phyloP scores from a whole-genome alignment of 306 rosid species.

The Dalbergia oliveri region DNA sequence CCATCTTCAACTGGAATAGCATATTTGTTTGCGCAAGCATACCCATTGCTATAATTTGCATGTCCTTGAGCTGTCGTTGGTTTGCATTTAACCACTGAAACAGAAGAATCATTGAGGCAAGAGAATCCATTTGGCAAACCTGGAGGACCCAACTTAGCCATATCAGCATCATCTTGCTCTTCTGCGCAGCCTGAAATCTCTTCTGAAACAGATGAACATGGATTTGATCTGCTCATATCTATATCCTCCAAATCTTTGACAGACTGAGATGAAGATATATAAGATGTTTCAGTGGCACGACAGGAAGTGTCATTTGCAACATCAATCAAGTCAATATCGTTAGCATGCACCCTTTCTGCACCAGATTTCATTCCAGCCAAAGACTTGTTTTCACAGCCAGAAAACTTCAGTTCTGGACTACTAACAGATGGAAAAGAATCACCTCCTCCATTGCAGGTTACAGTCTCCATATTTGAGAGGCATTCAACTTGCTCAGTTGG shows the following conservation, averaged over 20 bases:
- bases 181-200: constrained; percentile 34
- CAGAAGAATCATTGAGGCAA: constrained; percentile 32
- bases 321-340: constrained; percentile 34
- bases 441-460: constrained; percentile 22
- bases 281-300: constrained; percentile 30
- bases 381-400: constrained; percentile 37
- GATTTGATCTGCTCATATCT: constrained; percentile 5
- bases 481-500: constrained; percentile 49
- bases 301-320: constrained; percentile 41
- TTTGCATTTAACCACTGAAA: constrained; percentile 33
- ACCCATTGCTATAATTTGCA: constrained; percentile 54
- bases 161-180: constrained; percentile 38
- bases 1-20: constrained; percentile 44
- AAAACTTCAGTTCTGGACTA: constrained; percentile 37
- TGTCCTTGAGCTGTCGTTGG: constrained; percentile 40
- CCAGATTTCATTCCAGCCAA: constrained; percentile 38
- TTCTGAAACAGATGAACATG: constrained; percentile 25
- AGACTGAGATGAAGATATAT: constrained; percentile 11
- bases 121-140: constrained; percentile 46
- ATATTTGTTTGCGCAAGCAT: constrained; percentile 23
- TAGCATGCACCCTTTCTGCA: constrained; percentile 31
- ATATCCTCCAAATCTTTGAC: constrained; percentile 23
- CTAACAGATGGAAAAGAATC: constrained; percentile 38
- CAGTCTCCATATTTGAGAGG: constrained; percentile 34
- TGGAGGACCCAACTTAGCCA: constrained; percentile 27